A percentile compares a stretch with the other conserved stretches of the same genome.
Conservation (phyloP, 805 yeast species). For the Ogataea nonfermentans region DNA sequence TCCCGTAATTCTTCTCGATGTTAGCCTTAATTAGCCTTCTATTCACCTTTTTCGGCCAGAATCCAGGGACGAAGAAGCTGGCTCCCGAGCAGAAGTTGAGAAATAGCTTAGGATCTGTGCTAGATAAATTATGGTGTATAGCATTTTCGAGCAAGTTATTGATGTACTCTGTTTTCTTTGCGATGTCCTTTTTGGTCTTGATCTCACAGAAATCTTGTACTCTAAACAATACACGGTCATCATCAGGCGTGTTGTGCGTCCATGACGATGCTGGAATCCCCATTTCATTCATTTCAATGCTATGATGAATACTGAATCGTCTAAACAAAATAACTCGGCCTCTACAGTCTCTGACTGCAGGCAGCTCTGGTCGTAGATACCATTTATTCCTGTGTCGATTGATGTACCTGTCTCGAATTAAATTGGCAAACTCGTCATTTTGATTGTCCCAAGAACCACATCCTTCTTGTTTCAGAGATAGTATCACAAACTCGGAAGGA, state of each 20-base stretch:
- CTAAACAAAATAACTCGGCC: slow-evolving; percentile 68
- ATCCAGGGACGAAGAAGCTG: slow-evolving; percentile 63
- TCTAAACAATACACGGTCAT: slow-evolving; percentile 57
- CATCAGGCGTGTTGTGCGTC: slow-evolving; percentile 63
- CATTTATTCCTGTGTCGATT: slow-evolving; percentile 50
- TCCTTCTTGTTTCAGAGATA: slow-evolving; percentile 76
- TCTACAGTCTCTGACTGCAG: slow-evolving; percentile 58
- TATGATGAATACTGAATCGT: slow-evolving; percentile 62
- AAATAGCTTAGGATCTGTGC: slow-evolving; percentile 53
- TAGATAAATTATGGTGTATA: slow-evolving; percentile 43
- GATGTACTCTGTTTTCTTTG: slow-evolving; percentile 55
- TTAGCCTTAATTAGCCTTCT: slow-evolving; percentile 44
- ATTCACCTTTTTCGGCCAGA: slow-evolving; percentile 75
- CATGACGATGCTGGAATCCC: slow-evolving; percentile 71
- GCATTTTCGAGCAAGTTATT: slow-evolving; percentile 56
- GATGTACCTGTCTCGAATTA: slow-evolving; percentile 58
- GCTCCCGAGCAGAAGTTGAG: slow-evolving; percentile 74
- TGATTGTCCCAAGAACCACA: slow-evolving; percentile 61
- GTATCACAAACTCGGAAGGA: slow-evolving; percentile 58
- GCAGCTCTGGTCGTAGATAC: slow-evolving; percentile 57
- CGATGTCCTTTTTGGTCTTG: slow-evolving; percentile 47
- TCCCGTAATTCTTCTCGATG: slow-evolving; percentile 47
- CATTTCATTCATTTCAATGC: slow-evolving; percentile 37
- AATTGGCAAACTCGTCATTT: slow-evolving; percentile 61
- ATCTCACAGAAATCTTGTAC: slow-evolving; percentile 79